Conservation (phyloP, 176 grass and related monocot genomes). For the Rhynchospora pubera region DNA sequence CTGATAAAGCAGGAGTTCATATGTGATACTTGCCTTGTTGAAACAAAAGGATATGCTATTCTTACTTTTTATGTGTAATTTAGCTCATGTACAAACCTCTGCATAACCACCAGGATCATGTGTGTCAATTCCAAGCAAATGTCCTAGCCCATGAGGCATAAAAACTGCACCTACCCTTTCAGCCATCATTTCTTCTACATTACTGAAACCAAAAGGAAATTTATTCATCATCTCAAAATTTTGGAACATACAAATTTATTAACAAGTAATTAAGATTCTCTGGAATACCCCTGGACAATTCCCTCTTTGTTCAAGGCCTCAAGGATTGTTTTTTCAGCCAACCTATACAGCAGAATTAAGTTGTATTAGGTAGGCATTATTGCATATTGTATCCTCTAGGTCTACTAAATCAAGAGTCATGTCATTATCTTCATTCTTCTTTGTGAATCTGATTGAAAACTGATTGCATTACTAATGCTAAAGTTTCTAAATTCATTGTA, state of each 20-base stretch:
- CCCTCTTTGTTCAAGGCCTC: constrained; percentile 59
- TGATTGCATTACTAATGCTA: neutral
- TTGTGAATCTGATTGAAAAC: neutral
- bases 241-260: constrained; percentile 12
- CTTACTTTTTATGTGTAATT: neutral
- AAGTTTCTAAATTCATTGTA: neutral
- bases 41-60: neutral
- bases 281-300: constrained; percentile 57
- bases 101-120: constrained; percentile 94
- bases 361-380: neutral
- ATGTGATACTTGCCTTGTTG: neutral
- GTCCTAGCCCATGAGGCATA: constrained; percentile 94
- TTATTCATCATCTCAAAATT: constrained; percentile 14
- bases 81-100: constrained; percentile 33
- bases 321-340: constrained; percentile 71
- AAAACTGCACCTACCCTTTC: constrained; percentile 79
- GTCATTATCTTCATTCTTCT: neutral
- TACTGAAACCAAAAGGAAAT: constrained; percentile 41
- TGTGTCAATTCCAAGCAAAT: constrained; percentile 96
- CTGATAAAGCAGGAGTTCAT: neutral
- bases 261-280: constrained; percentile 17
- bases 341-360: constrained; percentile 33
- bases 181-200: constrained; percentile 79
- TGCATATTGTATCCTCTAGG: constrained; percentile 7
- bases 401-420: neutral